These are phyloP conservation scores for Trichoderma koningii DNA, from an alignment of 2,329 filamentous ascomycete species.

Conservation along the genomic window DNA sequence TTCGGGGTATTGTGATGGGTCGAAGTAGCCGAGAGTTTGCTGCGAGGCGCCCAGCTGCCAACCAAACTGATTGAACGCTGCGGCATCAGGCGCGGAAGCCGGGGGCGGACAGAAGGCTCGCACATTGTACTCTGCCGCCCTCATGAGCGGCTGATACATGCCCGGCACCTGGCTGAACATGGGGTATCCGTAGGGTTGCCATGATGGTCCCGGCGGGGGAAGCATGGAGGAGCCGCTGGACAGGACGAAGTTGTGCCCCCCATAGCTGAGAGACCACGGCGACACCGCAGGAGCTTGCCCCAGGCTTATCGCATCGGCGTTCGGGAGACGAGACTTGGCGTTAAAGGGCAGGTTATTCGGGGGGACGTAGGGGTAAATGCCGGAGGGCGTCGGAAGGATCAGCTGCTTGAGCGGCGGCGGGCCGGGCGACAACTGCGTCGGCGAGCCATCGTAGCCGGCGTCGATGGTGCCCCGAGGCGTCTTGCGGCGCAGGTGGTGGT, in stretches of 20 bases:
- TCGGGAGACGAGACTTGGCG: conserved; percentile 2
- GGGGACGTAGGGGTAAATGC: conserved; percentile 28
- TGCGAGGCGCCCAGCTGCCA: conserved; percentile 27
- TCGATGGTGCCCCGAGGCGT: conserved; percentile 93
- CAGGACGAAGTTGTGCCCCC: conserved; percentile 12
- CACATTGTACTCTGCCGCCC: conserved; percentile 43
- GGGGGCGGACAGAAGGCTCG: conserved; percentile 44
- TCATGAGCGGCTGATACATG: conserved; percentile 39
- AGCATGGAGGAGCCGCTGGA: conserved; percentile 1
- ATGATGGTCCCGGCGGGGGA: conserved; percentile 8
- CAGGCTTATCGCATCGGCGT: not conserved
- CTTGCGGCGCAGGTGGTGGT: conserved; percentile 85
- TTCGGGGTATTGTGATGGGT: not conserved
- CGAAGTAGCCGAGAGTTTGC: conserved; percentile 23
- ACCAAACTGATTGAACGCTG: conserved; percentile 36
- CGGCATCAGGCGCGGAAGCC: conserved; percentile 36
- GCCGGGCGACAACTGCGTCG: conserved; percentile 69
- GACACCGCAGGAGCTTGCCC: conserved; percentile 1
- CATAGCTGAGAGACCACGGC: conserved; percentile 20
- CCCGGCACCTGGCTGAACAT: conserved; percentile 30
- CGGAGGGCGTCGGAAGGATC: conserved; percentile 61
- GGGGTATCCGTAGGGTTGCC: conserved; percentile 23
- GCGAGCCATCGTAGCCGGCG: conserved; percentile 85
- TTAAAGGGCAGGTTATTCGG: conserved; percentile 28
- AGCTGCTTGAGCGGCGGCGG: conserved; percentile 83